Evolutionary conservation across 805 yeast species (phyloP), one percentile per base, ranked within the genome.

Genomic region (Wickerhamomyces ciferrii): DNA sequence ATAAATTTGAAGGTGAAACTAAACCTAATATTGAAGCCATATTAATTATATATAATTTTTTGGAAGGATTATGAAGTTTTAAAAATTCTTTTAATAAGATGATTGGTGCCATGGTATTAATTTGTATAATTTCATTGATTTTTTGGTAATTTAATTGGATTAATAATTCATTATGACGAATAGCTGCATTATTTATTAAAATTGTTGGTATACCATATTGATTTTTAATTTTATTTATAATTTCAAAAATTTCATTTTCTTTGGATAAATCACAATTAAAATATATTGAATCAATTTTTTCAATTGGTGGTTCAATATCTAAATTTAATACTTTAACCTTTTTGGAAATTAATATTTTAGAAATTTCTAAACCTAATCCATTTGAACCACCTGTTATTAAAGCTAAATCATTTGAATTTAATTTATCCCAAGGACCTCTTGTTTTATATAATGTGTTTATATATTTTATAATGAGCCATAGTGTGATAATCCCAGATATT

Each of bases 161-260:
- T 0, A 87, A 55, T 2, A 76, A 58, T 51, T 76, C 75, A 40
- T 54, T 83, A 10, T 70, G 71, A 38, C 85, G 70, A 18, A 87
- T 74, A 0, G 89, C 97, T 1, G 97, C 97, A 62, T 90, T 91
- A 62, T 89, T 90, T 43, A 91, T 72, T 14, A 91, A 67, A 1
- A 88, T 69, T 0, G 90, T 75, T 1, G 86, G 81, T 0, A 38
- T 34, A 4, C 89, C 87, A 36, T 78, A 54, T 29, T 72, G 68
- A 23, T 54, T 39, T 24, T 59, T 59, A 21, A 88, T 76, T 7
- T 41, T 45, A 6, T 60, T 59, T 11, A 79, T 73, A 15, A 66
- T 59, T 1, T 54, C 53, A 15, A 61, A 53, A 7, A 87, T 73
- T 11, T 71, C 69, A 1, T 55, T 52, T 13, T 70, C 53, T 46